phyloP scores from a whole-genome alignment of 2,329 filamentous ascomycete species.

The Coleophoma crateriformis region DNA sequence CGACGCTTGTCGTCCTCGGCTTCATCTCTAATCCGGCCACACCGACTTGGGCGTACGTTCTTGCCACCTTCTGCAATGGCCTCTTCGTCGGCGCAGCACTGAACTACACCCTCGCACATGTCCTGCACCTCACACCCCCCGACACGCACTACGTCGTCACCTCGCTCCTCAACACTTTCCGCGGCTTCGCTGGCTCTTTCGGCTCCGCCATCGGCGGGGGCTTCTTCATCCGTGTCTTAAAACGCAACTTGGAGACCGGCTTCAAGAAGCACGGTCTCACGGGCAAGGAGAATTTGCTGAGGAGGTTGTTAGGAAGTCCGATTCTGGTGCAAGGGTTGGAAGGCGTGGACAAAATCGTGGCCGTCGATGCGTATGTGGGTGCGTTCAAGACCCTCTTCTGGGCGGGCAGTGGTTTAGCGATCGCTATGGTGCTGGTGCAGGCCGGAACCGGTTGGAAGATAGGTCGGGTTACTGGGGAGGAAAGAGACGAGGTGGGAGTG shows the following conservation, averaged over 20 bases:
- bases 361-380: slow-evolving; percentile 46
- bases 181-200: slow-evolving; percentile 77
- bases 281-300: slow-evolving; percentile 37
- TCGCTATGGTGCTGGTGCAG: slow-evolving; percentile 45
- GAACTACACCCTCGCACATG: slow-evolving; percentile 77
- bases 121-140: slow-evolving; percentile 64
- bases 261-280: slow-evolving; percentile 21
- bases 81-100: slow-evolving; percentile 65
- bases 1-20: slow-evolving; percentile 52
- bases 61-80: slow-evolving; percentile 63
- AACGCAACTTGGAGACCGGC: slow-evolving; percentile 25
- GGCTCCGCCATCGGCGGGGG: slow-evolving; percentile 76
- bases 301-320: slow-evolving; percentile 52
- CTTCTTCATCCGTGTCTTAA: slow-evolving; percentile 21
- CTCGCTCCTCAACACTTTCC: slow-evolving; percentile 71
- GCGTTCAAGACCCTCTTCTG: slow-evolving; percentile 47
- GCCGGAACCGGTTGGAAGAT: slow-evolving; percentile 52
- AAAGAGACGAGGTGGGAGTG: slow-evolving; percentile 1
- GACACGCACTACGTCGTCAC: slow-evolving; percentile 70
- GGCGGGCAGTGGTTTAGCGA: slow-evolving; percentile 40
- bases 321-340: slow-evolving; percentile 43
- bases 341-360: slow-evolving; percentile 44
- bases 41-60: slow-evolving; percentile 47
- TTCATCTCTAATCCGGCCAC: slow-evolving; percentile 46
- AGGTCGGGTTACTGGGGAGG: slow-evolving; percentile 15